Conservation (phyloP, 257 asterid genomes). For the Rhazya stricta region DNA sequence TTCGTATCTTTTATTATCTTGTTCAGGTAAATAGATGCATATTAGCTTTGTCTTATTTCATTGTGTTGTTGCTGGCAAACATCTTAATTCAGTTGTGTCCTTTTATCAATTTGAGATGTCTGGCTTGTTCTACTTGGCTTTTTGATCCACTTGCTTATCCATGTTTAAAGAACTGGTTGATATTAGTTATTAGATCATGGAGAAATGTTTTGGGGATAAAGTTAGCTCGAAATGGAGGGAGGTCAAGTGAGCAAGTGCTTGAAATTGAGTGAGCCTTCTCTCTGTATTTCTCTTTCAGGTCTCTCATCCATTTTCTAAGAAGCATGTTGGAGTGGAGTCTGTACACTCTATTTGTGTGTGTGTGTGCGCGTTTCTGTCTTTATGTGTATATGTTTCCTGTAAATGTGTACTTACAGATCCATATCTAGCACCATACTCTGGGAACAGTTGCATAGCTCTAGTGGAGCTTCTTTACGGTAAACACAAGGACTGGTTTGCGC, state of each 20-base stretch:
- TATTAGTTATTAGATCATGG: neutral
- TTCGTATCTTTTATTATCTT: conserved; percentile 86
- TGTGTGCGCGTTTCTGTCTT: neutral
- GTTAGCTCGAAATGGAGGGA: too few species aligned
- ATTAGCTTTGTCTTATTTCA: neutral
- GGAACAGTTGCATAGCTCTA: neutral
- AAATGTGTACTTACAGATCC: neutral
- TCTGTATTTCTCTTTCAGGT: neutral
- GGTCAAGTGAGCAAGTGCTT: neutral
- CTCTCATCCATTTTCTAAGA: neutral
- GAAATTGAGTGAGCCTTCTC: neutral
- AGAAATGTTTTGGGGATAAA: neutral
- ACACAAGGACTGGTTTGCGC: neutral
- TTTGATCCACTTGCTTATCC: neutral
- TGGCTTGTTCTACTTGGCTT: neutral
- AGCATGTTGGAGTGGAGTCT: neutral
- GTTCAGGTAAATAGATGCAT: conserved; percentile 60
- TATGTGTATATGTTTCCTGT: neutral
- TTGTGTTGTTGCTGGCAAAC: neutral
- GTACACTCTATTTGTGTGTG: too few species aligned
- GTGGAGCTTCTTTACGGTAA: neutral
- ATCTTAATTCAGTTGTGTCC: neutral
- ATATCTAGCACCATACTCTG: neutral
- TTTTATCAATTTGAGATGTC: neutral
- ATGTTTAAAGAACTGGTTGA: neutral